Conservation (phyloP, 2,329 filamentous ascomycete genomes). For the Paraphoma sp. region DNA sequence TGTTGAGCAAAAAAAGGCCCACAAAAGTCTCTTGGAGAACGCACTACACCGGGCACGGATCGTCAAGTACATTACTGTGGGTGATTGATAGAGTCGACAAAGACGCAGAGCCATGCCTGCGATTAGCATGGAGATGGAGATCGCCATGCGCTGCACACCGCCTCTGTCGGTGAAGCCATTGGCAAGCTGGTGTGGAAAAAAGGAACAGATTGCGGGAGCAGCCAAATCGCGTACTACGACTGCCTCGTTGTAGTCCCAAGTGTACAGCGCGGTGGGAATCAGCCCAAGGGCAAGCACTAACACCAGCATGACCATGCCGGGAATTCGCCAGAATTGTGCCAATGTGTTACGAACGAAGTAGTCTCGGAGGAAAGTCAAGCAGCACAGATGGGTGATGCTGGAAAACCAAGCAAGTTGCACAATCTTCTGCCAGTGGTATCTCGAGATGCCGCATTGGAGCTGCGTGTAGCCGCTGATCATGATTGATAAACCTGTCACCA, state of each 20-base stretch:
- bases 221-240: background rate
- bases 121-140: too few relatives aligned
- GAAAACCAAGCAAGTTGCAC: background rate
- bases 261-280: background rate
- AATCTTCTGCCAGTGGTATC: background rate
- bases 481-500: background rate
- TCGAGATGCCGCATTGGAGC: background rate
- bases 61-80: background rate
- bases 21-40: background rate
- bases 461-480: background rate
- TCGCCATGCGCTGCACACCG: too few relatives aligned
- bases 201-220: background rate
- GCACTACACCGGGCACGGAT: background rate
- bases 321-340: background rate
- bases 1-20: background rate
- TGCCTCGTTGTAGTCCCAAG: background rate
- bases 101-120: background rate
- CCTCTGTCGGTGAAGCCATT: too few relatives aligned
- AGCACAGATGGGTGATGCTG: background rate
- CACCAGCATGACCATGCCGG: background rate
- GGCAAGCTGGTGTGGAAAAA: too few relatives aligned
- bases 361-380: background rate
- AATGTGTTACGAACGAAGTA: background rate
- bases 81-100: background rate
- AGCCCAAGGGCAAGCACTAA: background rate